A percentile compares a stretch with the other conserved stretches of the same genome.
Conservation (phyloP, 495 filamentous ascomycete genomes). For the Lasiosphaeria hispida region DNA sequence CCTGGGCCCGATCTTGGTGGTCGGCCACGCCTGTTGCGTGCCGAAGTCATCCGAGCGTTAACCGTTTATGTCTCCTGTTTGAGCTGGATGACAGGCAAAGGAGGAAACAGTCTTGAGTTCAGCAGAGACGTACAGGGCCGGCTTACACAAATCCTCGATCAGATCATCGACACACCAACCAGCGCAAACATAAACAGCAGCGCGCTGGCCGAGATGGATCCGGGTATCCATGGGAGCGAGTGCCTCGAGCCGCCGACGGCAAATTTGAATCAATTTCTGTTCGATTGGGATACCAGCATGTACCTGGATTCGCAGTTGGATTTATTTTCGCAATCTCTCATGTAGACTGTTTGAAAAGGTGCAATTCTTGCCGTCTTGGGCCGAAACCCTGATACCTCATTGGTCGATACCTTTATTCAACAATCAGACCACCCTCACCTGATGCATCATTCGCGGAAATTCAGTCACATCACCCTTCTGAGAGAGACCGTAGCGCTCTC, state of each 20-base stretch:
- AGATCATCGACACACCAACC: conserved; percentile 4
- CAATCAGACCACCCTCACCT: too few species aligned
- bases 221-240: neutral
- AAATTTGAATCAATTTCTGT: conserved; percentile 9
- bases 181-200: neutral
- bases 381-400: too few species aligned
- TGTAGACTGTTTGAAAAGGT: too few species aligned
- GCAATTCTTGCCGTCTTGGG: too few species aligned
- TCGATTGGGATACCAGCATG: conserved; percentile 13
- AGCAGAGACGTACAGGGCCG: conserved; percentile 10
- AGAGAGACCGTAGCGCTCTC: too few species aligned
- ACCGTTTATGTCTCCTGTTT: conserved; percentile 12
- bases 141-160: conserved; percentile 11
- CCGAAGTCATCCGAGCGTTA: conserved; percentile 12
- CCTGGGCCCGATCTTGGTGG: neutral
- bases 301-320: conserved; percentile 13
- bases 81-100: conserved; percentile 13
- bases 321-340: conserved; percentile 7
- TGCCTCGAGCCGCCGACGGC: neutral
- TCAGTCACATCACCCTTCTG: too few species aligned
- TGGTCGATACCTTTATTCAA: too few species aligned
- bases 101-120: conserved; percentile 7
- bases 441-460: too few species aligned
- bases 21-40: neutral
- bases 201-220: neutral